These are phyloP conservation scores for Russula griseocarnosa DNA, from an alignment of 768 basidiomycete species.

Conservation along the genomic window DNA sequence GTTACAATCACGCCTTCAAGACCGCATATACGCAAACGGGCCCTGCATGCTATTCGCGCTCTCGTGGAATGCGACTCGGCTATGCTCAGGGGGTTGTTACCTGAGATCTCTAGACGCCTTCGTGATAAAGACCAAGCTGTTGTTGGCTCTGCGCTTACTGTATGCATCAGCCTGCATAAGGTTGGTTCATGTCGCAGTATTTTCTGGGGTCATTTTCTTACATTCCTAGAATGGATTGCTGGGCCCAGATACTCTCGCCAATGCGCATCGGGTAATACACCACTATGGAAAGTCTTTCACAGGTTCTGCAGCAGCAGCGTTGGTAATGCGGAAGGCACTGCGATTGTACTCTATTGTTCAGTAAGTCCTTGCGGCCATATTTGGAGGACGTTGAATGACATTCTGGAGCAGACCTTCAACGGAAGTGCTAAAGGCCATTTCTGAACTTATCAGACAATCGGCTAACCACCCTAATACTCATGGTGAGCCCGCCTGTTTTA, in stretches of 20 bases:
- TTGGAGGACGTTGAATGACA: not conserved
- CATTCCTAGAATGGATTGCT: slow-evolving; percentile 24
- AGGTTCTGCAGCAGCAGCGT: slow-evolving; percentile 2
- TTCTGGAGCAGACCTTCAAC: slow-evolving; percentile 18
- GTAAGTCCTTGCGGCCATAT: slow-evolving; percentile 12
- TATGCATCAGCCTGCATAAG: slow-evolving; percentile 20
- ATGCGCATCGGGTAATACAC: slow-evolving; percentile 8
- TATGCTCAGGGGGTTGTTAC: slow-evolving; percentile 15
- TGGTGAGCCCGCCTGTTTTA: slow-evolving; percentile 4
- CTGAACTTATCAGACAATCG: slow-evolving; percentile 23
- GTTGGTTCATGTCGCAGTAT: slow-evolving; percentile 8
- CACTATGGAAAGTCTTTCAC: slow-evolving; percentile 11
- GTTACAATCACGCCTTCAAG: not conserved
- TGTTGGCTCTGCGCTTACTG: slow-evolving; percentile 18
- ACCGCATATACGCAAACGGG: slow-evolving; percentile 14
- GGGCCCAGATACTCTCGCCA: slow-evolving; percentile 10
- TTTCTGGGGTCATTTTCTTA: not conserved
- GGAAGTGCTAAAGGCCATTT: slow-evolving; percentile 17
- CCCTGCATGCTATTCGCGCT: slow-evolving; percentile 21
- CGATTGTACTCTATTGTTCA: slow-evolving; percentile 15
- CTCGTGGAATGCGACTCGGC: slow-evolving; percentile 20
- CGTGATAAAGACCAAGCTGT: slow-evolving; percentile 24
- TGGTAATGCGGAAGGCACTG: slow-evolving; percentile 20
- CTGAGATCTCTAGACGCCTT: slow-evolving; percentile 23
- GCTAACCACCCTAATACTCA: slow-evolving; percentile 3